These are phyloP conservation scores for Tuber aestivum DNA, from an alignment of 495 filamentous ascomycete genomes.

Conservation along the genomic window DNA sequence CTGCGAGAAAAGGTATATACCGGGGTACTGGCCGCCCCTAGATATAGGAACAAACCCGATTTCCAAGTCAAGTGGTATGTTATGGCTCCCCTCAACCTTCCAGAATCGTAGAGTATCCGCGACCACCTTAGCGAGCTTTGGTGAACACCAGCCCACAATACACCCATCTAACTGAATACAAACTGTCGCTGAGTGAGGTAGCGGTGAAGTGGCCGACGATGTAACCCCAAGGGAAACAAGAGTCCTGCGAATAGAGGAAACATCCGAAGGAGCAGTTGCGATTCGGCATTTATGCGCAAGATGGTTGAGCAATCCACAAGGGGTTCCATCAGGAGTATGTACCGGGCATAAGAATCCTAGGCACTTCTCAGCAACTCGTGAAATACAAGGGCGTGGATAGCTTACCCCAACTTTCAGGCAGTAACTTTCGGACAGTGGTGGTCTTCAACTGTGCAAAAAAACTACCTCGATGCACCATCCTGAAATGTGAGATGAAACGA, in stretches of 20 bases:
- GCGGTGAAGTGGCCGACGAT: slow-evolving; percentile 58
- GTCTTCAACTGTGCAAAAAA: slow-evolving; percentile 98
- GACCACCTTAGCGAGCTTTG: slow-evolving; percentile 68
- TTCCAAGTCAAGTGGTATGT: slow-evolving; percentile 77
- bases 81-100: slow-evolving; percentile 89
- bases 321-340: slow-evolving; percentile 91
- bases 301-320: slow-evolving; percentile 93
- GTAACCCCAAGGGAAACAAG: slow-evolving; percentile 72
- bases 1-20: slow-evolving; percentile 85
- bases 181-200: slow-evolving; percentile 70
- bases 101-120: slow-evolving; percentile 80
- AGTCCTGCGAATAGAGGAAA: slow-evolving; percentile 62
- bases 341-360: slow-evolving; percentile 82
- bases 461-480: slow-evolving; percentile 96
- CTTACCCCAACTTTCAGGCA: slow-evolving; percentile 89
- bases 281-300: slow-evolving; percentile 92
- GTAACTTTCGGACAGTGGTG: slow-evolving; percentile 86
- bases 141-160: slow-evolving; percentile 83
- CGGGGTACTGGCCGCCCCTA: slow-evolving; percentile 85
- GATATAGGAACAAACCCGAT: slow-evolving; percentile 85
- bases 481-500: slow-evolving; percentile 97
- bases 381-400: not conserved
- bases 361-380: slow-evolving; percentile 2
- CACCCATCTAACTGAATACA: slow-evolving; percentile 83
- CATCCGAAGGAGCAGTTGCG: slow-evolving; percentile 62